These are phyloP conservation scores for Diplotaxis tenuifolia DNA, from an alignment of 345 rosid species.

Conservation along the genomic window DNA sequence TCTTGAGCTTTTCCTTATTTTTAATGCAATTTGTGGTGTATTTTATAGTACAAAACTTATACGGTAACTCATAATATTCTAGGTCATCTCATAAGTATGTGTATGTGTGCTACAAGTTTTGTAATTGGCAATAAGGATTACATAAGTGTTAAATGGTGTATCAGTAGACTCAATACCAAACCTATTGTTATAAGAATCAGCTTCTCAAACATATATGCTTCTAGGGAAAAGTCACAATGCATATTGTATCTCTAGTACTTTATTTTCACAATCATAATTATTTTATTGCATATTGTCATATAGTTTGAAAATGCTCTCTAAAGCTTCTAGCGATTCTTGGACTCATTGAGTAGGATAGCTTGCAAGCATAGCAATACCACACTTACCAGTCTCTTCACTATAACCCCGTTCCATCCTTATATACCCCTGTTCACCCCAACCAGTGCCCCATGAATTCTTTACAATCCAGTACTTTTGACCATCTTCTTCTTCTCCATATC, in stretches of 20 bases:
- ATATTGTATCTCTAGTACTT: slow-evolving; percentile 22
- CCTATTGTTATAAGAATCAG: slow-evolving; percentile 4
- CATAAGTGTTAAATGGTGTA: neutral
- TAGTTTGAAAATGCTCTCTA: slow-evolving; percentile 13
- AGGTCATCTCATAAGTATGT: neutral
- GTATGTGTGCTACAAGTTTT: neutral
- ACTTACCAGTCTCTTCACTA: slow-evolving; percentile 43
- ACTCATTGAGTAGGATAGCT: slow-evolving; percentile 64
- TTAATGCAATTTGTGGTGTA: neutral
- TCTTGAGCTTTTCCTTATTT: neutral
- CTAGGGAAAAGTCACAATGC: neutral
- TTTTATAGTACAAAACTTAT: neutral
- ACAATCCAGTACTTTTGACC: slow-evolving; percentile 72
- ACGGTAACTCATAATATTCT: neutral
- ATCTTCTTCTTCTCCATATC: slow-evolving; percentile 56
- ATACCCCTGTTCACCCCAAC: slow-evolving; percentile 89
- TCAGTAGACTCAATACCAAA: neutral
- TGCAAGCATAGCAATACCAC: slow-evolving; percentile 78
- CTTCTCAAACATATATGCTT: slow-evolving; percentile 3
- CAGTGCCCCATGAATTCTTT: slow-evolving; percentile 87
- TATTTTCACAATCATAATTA: slow-evolving; percentile 13
- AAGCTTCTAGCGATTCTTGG: slow-evolving; percentile 8
- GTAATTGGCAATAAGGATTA: neutral
- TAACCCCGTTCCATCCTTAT: slow-evolving; percentile 53
- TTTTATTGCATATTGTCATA: slow-evolving; percentile 27